These are phyloP conservation scores for Tolypocladium tropicale DNA, from an alignment of 2,329 filamentous ascomycete genomes.

Conservation along the genomic window DNA sequence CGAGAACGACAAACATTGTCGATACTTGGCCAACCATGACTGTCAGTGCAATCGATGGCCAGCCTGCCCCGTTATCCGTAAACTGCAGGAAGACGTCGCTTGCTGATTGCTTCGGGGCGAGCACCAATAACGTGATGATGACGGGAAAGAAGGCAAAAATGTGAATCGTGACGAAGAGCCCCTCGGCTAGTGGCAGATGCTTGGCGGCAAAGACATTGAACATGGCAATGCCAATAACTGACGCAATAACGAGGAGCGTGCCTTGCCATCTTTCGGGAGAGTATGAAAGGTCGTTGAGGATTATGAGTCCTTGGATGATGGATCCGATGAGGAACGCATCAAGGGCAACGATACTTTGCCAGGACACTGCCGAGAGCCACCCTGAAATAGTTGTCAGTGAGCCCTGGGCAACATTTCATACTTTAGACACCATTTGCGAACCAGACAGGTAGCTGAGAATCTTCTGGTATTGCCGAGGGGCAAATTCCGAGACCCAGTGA, in stretches of 20 bases:
- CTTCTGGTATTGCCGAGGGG: constrained; percentile 36
- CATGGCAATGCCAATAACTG: constrained; percentile 4
- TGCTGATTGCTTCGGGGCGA: constrained; percentile 4
- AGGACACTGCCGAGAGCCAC: constrained; percentile 30
- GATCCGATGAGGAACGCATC: constrained; percentile 32
- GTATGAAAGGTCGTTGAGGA: constrained; percentile 15
- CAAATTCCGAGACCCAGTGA: constrained; percentile 47
- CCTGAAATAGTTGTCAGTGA: constrained; percentile 17
- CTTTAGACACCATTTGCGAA: too few species aligned
- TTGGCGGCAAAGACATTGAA: constrained; percentile 6
- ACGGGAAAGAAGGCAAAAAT: constrained; percentile 7
- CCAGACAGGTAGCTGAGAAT: constrained; percentile 35
- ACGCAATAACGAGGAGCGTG: constrained; percentile 4
- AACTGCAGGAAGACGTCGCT: constrained; percentile 4
- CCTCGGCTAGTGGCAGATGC: constrained; percentile 5
- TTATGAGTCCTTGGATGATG: constrained; percentile 33
- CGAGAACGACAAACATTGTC: constrained; percentile 5
- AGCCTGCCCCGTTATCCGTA: constrained; percentile 6
- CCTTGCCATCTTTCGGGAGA: constrained; percentile 1
- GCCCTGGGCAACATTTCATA: too few species aligned
- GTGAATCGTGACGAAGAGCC: constrained; percentile 6
- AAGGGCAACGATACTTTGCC: constrained; percentile 31
- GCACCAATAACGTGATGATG: constrained; percentile 4
- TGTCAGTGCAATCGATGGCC: constrained; percentile 3
- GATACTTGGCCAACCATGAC: constrained; percentile 8